phyloP scores from a whole-genome alignment of 202 grass and related monocot species.

The Eragrostis tef region DNA sequence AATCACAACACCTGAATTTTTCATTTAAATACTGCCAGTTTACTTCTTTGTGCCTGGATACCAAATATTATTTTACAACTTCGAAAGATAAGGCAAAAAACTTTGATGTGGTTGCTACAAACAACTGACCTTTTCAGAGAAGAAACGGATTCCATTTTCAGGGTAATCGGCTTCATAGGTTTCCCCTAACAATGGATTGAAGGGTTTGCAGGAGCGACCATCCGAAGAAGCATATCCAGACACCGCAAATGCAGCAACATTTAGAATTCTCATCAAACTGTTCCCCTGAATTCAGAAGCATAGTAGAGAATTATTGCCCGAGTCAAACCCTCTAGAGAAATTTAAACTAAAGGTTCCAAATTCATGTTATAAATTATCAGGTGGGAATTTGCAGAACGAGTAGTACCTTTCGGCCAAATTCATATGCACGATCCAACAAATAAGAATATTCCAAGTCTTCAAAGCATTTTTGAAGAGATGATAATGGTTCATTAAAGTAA shows the following conservation, averaged over 20 bases:
- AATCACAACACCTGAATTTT: too few relatives aligned
- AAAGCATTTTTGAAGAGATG: constrained; percentile 88
- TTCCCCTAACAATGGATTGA: constrained; percentile 82
- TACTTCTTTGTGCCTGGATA: not conserved
- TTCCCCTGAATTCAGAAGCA: constrained; percentile 63
- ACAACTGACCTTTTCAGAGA: constrained; percentile 72
- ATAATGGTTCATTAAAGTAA: constrained; percentile 83
- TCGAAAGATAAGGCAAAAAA: too few relatives aligned
- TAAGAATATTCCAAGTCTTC: constrained; percentile 84
- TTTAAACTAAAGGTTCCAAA: not conserved
- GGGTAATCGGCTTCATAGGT: constrained; percentile 77
- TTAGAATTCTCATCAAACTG: constrained; percentile 75
- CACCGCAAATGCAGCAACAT: constrained; percentile 77
- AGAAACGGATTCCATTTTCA: constrained; percentile 75
- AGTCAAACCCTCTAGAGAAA: not conserved
- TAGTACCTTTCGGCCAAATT: constrained; percentile 72
- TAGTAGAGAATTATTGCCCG: not conserved
- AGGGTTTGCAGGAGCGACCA: constrained; percentile 73
- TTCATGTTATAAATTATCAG: not conserved
- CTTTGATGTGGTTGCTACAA: not conserved
- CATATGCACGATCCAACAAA: constrained; percentile 72
- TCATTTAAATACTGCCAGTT: not conserved
- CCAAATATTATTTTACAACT: not conserved
- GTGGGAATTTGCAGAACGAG: constrained; percentile 2
- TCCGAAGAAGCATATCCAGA: constrained; percentile 78